Evolutionary conservation across 1,284 basidiomycete genomes (phyloP), one percentile per base, ranked within the genome.

Genomic region (Ceratobasidium sp.): DNA sequence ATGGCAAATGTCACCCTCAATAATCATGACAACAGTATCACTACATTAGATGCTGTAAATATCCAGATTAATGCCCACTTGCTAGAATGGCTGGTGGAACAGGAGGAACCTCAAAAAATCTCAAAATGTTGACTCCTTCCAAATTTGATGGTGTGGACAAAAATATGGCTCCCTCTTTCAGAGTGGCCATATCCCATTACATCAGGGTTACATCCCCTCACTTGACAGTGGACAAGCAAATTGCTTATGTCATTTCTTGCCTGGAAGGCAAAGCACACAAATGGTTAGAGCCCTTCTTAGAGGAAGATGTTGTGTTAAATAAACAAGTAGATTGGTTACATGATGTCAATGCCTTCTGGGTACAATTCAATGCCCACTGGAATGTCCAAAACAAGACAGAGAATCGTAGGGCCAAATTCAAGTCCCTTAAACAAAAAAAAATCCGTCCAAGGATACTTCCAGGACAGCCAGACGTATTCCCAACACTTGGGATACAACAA

Each of bases 101-200:
- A n/a, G n/a, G n/a, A n/a, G n/a, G n/a, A n/a, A n/a, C n/a, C n/a
- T n/a, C n/a, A n/a, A n/a, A n/a, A n/a, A n/a, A n/a, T n/a, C n/a
- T n/a, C n/a, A 67, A 67, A 67, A 34, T 43, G 25, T 50, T 52
- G n/a, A 52, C 20, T n/a, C 64, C 50, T 12, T 1, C 54, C 10
- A 67, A 54, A 43, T 54, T 54, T 45, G 38, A 54, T 34, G 38
- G 64, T 13, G 45, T 25, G 4, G 53, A 65, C 8, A 29, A 34
- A 10, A 52, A 67, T n/a, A 20, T 43, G 6, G 22, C 64, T 1
- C 13, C 3, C 1, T 2, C 35, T 12, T 67, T 67, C 38, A 34
- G 5, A 32, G 20, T 43, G 3, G 35, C 64, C 8, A 54, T 50
- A 15, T 1, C 3, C 1, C 2, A 7, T 8, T 64, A 64, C 17